A percentile compares a stretch with the other conserved stretches of the same genome.
Conservation (phyloP, 2,329 filamentous ascomycete genomes). For the Fusarium sambucinum region DNA sequence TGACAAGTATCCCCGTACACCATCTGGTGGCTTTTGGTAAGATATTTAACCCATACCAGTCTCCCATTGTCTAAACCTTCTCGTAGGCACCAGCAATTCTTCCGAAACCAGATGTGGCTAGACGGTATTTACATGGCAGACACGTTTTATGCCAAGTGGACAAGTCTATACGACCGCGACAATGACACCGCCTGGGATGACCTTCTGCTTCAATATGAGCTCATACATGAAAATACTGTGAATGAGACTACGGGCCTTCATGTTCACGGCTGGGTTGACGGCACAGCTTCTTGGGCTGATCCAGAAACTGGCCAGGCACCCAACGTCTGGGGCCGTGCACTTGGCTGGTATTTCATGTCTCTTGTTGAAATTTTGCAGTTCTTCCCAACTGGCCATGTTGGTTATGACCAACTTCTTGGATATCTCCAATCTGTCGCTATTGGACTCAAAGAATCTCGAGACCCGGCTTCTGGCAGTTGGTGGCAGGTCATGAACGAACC, state of each 20-base stretch:
- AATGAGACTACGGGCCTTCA: conserved; percentile 57
- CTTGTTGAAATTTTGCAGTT: conserved; percentile 62
- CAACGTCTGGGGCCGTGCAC: conserved; percentile 62
- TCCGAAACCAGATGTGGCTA: conserved; percentile 67
- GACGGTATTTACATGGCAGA: conserved; percentile 65
- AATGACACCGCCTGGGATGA: conserved; percentile 58
- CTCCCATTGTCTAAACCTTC: accelerated
- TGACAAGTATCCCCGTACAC: conserved; percentile 61
- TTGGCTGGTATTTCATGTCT: conserved; percentile 65
- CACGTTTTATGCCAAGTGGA: conserved; percentile 57
- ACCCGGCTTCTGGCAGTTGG: conserved; percentile 61
- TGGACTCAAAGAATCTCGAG: conserved; percentile 56
- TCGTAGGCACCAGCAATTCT: conserved; percentile 51
- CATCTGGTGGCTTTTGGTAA: conserved; percentile 63
- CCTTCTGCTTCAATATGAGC: conserved; percentile 57
- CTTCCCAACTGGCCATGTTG: conserved; percentile 52
- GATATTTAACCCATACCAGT: accelerated
- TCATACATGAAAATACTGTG: conserved; percentile 57
- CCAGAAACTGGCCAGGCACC: conserved; percentile 60
- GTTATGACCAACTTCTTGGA: conserved; percentile 50
- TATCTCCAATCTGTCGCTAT: conserved; percentile 56
- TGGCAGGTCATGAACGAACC: conserved; percentile 67
- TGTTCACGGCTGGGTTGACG: conserved; percentile 65
- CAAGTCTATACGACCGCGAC: conserved; percentile 49
- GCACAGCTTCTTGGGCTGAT: conserved; percentile 62